Evolutionary conservation across 768 basidiomycete species (phyloP).

Genomic region (Roridomyces roridus): DNA sequence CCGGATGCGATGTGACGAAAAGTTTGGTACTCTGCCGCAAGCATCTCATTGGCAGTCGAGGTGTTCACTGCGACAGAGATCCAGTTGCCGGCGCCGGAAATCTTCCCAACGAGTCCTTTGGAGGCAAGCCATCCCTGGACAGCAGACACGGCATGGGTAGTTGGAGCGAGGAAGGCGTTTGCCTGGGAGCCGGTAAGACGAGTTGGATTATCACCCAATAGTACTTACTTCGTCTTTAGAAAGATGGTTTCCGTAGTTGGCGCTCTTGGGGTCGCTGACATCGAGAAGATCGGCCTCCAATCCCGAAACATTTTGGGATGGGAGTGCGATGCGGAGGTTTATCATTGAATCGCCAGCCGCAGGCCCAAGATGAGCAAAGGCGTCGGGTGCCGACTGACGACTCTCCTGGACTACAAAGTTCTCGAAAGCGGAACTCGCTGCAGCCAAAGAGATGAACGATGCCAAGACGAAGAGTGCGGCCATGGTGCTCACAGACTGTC

Average conservation of each 20-base stretch:
- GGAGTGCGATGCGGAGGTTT: slow-evolving; percentile 46
- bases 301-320: slow-evolving; percentile 33
- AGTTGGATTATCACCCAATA: slow-evolving; percentile 38
- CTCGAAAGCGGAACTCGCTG: slow-evolving; percentile 2
- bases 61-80: slow-evolving; percentile 36
- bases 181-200: too few species aligned
- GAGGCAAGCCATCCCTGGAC: slow-evolving; percentile 47
- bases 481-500: too few species aligned
- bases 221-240: slow-evolving; percentile 46
- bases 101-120: slow-evolving; percentile 32
- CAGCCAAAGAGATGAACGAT: slow-evolving; percentile 5
- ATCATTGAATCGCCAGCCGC: slow-evolving; percentile 36
- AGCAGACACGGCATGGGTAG: slow-evolving; percentile 28
- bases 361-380: slow-evolving; percentile 36
- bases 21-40: slow-evolving; percentile 42
- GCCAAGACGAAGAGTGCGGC: slow-evolving; percentile 1
- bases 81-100: slow-evolving; percentile 47
- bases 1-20: slow-evolving; percentile 38
- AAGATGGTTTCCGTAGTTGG: slow-evolving; percentile 40
- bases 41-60: slow-evolving; percentile 38
- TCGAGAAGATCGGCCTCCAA: slow-evolving; percentile 42
- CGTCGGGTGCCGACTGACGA: slow-evolving; percentile 33
- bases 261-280: slow-evolving; percentile 36
- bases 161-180: slow-evolving; percentile 15
- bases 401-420: slow-evolving; percentile 16